Conservation (phyloP, 2,329 filamentous ascomycete species). For the Colletotrichum melonis region DNA sequence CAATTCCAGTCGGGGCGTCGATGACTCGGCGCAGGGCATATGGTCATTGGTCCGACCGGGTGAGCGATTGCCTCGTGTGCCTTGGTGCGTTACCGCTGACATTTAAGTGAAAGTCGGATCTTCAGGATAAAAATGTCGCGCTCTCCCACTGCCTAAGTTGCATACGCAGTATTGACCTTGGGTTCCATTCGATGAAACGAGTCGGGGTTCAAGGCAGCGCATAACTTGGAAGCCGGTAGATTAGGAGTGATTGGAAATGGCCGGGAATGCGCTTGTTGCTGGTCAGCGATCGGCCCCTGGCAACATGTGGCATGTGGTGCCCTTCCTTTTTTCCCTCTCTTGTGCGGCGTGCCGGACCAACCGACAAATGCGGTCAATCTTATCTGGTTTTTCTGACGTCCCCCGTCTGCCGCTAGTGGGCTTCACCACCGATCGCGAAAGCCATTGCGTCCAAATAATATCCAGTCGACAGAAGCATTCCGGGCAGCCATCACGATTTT, state of each 20-base stretch:
- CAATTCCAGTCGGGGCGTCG: slow-evolving; percentile 4
- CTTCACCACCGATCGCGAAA: neutral
- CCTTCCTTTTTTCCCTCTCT: neutral
- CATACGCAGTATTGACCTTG: neutral
- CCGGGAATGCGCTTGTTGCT: slow-evolving; percentile 26
- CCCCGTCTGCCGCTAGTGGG: neutral
- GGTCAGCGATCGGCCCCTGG: slow-evolving; percentile 21
- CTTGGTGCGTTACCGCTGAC: neutral
- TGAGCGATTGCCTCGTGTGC: neutral
- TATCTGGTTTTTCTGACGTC: slow-evolving; percentile 29
- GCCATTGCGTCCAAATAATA: no score
- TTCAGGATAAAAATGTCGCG: neutral
- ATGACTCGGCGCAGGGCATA: slow-evolving; percentile 21
- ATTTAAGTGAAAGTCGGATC: neutral
- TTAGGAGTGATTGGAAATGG: slow-evolving; percentile 18
- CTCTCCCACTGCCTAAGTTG: neutral
- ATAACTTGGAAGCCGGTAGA: slow-evolving; percentile 22
- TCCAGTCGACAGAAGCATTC: neutral
- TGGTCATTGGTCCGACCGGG: neutral
- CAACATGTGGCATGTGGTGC: slow-evolving; percentile 23
- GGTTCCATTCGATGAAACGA: slow-evolving; percentile 9
- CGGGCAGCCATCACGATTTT: neutral
- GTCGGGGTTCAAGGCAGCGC: slow-evolving; percentile 9
- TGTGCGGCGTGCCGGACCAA: slow-evolving; percentile 34
- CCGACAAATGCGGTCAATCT: slow-evolving; percentile 34